Conservation (phyloP, 441 rosid genomes). For the Croton laevigatus region DNA sequence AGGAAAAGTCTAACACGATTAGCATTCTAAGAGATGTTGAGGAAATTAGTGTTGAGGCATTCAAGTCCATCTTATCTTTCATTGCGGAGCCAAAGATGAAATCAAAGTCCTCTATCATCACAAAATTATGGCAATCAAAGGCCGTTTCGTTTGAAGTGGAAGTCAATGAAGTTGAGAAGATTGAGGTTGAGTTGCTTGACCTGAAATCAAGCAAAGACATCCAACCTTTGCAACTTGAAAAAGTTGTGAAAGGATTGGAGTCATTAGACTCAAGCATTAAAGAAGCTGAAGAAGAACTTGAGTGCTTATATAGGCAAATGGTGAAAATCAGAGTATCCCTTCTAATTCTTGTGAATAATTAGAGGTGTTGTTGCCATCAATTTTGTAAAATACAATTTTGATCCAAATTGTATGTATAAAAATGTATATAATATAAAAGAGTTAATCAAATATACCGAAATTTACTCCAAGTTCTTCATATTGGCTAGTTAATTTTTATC, state of each 20-base stretch:
- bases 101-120: constrained; percentile 29
- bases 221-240: background rate
- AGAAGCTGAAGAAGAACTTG: constrained; percentile 26
- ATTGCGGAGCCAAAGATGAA: constrained; percentile 23
- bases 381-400: background rate
- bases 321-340: constrained; percentile 32
- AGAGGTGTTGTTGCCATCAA: background rate
- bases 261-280: constrained; percentile 19
- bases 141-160: background rate
- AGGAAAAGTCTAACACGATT: background rate
- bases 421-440: too few relatives aligned
- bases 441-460: too few relatives aligned
- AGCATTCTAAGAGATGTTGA: background rate
- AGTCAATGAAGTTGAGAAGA: constrained; percentile 3
- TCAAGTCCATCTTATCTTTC: constrained; percentile 25
- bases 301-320: constrained; percentile 21
- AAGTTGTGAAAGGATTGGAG: constrained; percentile 19
- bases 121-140: constrained; percentile 33
- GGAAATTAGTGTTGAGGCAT: constrained; percentile 17
- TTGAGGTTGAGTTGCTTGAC: constrained; percentile 19
- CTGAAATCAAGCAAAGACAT: constrained; percentile 23
- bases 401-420: too few relatives aligned
- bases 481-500: too few relatives aligned
- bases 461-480: too few relatives aligned
- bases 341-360: constrained; percentile 31